Evolutionary conservation across 2,329 filamentous ascomycete genomes (phyloP).

Genomic region (Diaporthe sp.): DNA sequence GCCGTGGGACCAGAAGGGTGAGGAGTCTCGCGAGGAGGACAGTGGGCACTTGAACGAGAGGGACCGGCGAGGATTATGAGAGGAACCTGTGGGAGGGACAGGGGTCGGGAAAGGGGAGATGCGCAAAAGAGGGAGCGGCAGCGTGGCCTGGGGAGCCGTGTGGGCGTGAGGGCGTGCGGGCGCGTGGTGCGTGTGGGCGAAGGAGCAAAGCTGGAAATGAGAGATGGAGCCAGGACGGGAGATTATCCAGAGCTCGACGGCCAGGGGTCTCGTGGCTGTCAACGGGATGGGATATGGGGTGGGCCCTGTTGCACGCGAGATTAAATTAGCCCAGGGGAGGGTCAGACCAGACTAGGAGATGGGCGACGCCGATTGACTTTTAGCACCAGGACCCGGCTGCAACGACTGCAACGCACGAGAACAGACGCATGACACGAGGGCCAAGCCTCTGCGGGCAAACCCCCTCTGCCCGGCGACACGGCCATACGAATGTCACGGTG

Average conservation of each 20-base stretch:
- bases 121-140: slow-evolving; percentile 31
- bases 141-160: slow-evolving; percentile 30
- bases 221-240: slow-evolving; percentile 39
- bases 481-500: slow-evolving; percentile 23
- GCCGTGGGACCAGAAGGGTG: slow-evolving; percentile 47
- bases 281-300: slow-evolving; percentile 33
- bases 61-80: slow-evolving; percentile 41
- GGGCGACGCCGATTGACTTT: slow-evolving; percentile 24
- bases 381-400: neutral
- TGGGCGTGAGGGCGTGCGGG: slow-evolving; percentile 26
- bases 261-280: slow-evolving; percentile 41
- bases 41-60: slow-evolving; percentile 46
- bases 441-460: slow-evolving; percentile 24
- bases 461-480: slow-evolving; percentile 20
- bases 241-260: slow-evolving; percentile 40
- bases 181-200: slow-evolving; percentile 35
- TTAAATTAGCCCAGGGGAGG: slow-evolving; percentile 43
- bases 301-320: slow-evolving; percentile 44
- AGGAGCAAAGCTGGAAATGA: slow-evolving; percentile 41
- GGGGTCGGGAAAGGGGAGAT: slow-evolving; percentile 30
- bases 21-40: slow-evolving; percentile 44
- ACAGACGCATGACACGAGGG: slow-evolving; percentile 23
- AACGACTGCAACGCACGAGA: neutral
- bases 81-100: slow-evolving; percentile 36
- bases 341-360: slow-evolving; percentile 28